Conservation (phyloP, 768 basidiomycete species). For the Suillus plorans region DNA sequence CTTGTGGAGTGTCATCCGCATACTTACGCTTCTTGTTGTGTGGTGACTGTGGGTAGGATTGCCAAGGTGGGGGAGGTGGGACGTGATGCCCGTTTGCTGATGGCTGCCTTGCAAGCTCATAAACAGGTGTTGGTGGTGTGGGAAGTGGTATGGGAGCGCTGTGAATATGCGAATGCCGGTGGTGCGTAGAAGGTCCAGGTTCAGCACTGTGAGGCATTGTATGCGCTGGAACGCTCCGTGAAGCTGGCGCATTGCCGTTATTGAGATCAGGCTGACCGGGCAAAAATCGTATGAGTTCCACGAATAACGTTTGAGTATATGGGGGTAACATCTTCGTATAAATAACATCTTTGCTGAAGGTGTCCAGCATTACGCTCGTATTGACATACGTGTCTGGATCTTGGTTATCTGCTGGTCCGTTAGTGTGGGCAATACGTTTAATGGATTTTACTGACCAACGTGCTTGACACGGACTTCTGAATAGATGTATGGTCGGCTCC, state of each 20-base stretch:
- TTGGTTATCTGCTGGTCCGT: constrained; percentile 37
- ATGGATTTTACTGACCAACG: constrained; percentile 42
- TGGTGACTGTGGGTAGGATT: constrained; percentile 19
- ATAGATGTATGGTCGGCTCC: constrained; percentile 66
- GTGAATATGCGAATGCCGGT: constrained; percentile 28
- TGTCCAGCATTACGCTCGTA: constrained; percentile 71
- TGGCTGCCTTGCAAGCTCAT: constrained; percentile 31
- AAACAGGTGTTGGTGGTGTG: constrained; percentile 34
- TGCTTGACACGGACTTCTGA: constrained; percentile 77
- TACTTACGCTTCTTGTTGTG: constrained; percentile 37
- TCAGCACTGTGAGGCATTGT: constrained; percentile 25
- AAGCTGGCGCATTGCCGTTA: constrained; percentile 16
- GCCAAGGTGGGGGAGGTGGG: constrained; percentile 34
- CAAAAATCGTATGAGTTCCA: constrained; percentile 60
- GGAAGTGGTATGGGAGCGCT: constrained; percentile 31
- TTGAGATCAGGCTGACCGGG: constrained; percentile 31
- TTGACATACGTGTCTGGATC: constrained; percentile 67
- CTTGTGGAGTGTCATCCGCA: constrained; percentile 30
- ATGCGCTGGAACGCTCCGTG: constrained; percentile 16
- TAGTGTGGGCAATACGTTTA: constrained; percentile 11
- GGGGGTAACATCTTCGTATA: constrained; percentile 67
- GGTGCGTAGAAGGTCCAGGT: constrained; percentile 29
- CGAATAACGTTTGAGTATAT: constrained; percentile 65
- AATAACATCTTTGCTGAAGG: constrained; percentile 68
- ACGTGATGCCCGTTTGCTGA: constrained; percentile 34